Evolutionary conservation across 2,329 filamentous ascomycete genomes (phyloP), one percentile per base, ranked within the genome.

Genomic region (Alternaria sp.): DNA sequence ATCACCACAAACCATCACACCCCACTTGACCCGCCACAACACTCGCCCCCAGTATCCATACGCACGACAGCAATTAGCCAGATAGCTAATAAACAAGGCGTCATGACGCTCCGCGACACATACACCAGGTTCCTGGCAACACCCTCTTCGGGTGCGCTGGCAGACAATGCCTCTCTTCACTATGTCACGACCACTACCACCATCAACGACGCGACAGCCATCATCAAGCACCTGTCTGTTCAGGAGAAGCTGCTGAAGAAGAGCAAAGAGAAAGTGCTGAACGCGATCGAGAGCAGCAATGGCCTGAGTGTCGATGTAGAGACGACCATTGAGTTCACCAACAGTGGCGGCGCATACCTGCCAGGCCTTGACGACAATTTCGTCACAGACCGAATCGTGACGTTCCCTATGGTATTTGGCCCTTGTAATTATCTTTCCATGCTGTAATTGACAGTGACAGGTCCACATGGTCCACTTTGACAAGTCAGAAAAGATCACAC

Each of bases 291-390:
- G 75, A 88, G 88, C 61, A 77, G 83, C 55, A 85, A 87, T 77
- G 86, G 87, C 42, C 79, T 96, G 65, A 90, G 88, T 55, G 74
- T 91, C 58, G 93, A 98, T 78, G 83, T 93, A 46, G 90, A 96
- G 72, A 95, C 92, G 24, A 88, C 87, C 2, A 80, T 98, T 46
- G 90, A 96, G 74, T 97, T 99, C 77, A 76, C 88, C 56, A 87
- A 84, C 62, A 88, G 90, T 63, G 95, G 94, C 66, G 94, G 93
- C 64, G 85, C 89, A 64, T 98, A 95, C 80, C 85, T 98, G 55
- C 94, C 94, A 5, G 88, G 88, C 46, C 83, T 99, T 48, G 94
- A 98, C 72, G 93, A 97, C 82, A 97, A 97, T 81, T 97, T 98
- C 77, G 81, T 99, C 58, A 83, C 91, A 56, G 93, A 97, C 78